phyloP scores from a whole-genome alignment of 2,329 filamentous ascomycete species.

The Apiospora aurea region DNA sequence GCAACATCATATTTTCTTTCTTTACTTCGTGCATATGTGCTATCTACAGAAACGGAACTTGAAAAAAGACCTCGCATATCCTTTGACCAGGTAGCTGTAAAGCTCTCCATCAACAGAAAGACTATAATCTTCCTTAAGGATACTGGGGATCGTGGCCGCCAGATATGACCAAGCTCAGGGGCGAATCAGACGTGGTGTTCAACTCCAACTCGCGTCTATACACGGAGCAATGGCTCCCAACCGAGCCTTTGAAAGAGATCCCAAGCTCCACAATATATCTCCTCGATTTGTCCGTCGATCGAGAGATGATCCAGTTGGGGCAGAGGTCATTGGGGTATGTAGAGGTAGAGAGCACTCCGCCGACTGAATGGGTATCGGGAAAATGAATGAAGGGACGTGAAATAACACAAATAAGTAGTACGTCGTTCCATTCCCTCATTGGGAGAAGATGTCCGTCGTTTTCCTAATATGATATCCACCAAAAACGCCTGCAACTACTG shows the following conservation, averaged over 20 bases:
- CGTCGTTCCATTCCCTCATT: constrained; percentile 35
- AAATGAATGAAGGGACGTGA: constrained; percentile 38
- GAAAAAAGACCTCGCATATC: constrained; percentile 25
- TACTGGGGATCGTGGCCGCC: constrained; percentile 1
- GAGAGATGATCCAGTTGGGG: constrained; percentile 4
- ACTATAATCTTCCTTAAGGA: constrained; percentile 16
- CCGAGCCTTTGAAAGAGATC: not conserved
- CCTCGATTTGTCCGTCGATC: not conserved
- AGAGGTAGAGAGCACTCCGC: constrained; percentile 27
- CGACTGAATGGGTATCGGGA: constrained; percentile 16
- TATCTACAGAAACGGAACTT: constrained; percentile 28
- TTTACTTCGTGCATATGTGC: constrained; percentile 26
- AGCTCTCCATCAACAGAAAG: constrained; percentile 18
- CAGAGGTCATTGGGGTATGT: constrained; percentile 35
- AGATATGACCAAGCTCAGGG: constrained; percentile 6
- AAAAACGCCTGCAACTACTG: constrained; percentile 38
- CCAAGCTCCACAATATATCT: not conserved
- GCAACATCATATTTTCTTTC: constrained; percentile 18
- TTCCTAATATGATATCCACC: constrained; percentile 42
- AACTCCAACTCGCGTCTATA: constrained; percentile 19
- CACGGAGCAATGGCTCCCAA: constrained; percentile 5
- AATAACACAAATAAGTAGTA: constrained; percentile 35
- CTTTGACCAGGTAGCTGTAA: constrained; percentile 15
- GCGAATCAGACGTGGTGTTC: constrained; percentile 10
- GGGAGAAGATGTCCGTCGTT: constrained; percentile 34